Evolutionary conservation across 495 filamentous ascomycete genomes (phyloP), one percentile per base, ranked within the genome.

Genomic region (Penicillium dipodomyicola): DNA sequence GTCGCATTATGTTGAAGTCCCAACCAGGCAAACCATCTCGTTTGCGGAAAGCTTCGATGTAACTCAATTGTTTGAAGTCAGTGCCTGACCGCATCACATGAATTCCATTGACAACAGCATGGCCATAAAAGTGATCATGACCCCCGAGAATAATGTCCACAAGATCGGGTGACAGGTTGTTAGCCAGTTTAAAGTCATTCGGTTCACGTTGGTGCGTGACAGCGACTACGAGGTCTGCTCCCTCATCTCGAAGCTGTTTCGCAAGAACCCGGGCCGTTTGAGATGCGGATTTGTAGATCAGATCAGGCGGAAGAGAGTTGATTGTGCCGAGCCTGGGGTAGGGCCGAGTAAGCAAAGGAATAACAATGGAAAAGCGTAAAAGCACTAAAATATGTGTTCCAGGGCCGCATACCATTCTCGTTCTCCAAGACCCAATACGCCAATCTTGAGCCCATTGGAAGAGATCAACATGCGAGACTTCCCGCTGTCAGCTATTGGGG

Each of bases 41-140:
- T 53, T 75, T 81, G 42, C 82, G 80, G 32, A 84, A 83, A 1
- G 82, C 85, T 66, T 96, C 90, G 54, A 96, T 80, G 65, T 96
- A 96, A 61, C 87, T 92, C 4, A 96, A 70, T 59, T 96, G 89
- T 72, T 91, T 93, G 71, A 96, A 96, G 67, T 96, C 92, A 20
- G 83, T 88, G 0, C 92, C 91, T 0, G 89, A 93, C 3, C 92
- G 82, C 3, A 96, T 77, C 2, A 95, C 78, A 63, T 96, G 91
- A 4, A 81, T 85, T 14, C 85, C 84, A 57, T 95, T 94, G 61
- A 91, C 78, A 49, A 89, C 48, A 42, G 79, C 77, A 67, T 96
- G 91, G 30, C 77, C 78, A 61, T 96, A 96, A 67, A 87, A 92
- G 63, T 96, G 92, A 57, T 96, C 92, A 62, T 96, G 92, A 4